A percentile compares a stretch with the other conserved stretches of the same genome.
These are phyloP conservation scores for Nicotiana paniculata DNA, from an alignment of 257 asterid species.

Conservation along the genomic window DNA sequence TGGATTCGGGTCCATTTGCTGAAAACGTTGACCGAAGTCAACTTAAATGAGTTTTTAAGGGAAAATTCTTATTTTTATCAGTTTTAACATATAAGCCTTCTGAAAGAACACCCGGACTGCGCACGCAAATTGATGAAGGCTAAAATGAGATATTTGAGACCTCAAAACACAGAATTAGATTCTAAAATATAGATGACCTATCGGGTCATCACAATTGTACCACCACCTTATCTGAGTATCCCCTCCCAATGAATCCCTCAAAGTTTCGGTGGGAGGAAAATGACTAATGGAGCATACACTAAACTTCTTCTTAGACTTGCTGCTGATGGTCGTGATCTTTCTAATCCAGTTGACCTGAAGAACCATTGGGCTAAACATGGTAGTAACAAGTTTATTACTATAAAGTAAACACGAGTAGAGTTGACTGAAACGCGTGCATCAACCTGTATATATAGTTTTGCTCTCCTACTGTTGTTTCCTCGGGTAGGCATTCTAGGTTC, in stretches of 20 bases:
- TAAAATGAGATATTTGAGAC: too few species aligned
- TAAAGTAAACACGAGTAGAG: conserved; percentile 12
- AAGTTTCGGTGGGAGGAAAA: conserved; percentile 29
- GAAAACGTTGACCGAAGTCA: too few species aligned
- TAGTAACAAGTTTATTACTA: conserved; percentile 27
- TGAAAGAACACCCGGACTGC: too few species aligned
- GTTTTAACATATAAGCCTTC: too few species aligned
- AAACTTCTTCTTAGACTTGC: conserved; percentile 31
- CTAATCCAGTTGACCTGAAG: conserved; percentile 29
- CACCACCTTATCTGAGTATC: conserved; percentile 26
- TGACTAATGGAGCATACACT: conserved; percentile 28
- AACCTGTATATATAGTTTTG: neutral
- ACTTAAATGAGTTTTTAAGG: too few species aligned
- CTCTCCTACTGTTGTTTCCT: neutral
- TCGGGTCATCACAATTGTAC: conserved; percentile 13
- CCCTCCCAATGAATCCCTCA: conserved; percentile 30
- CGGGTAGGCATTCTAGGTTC: neutral
- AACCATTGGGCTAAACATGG: conserved; percentile 35
- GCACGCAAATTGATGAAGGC: too few species aligned
- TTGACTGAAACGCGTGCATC: neutral
- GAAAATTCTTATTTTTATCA: too few species aligned
- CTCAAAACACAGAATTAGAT: too few species aligned
- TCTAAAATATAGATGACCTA: too few species aligned
- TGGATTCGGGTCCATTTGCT: too few species aligned
- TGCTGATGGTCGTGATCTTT: conserved; percentile 32